Conservation (phyloP, 192 early-diverging fungal species). For the Umbelopsis sp. region DNA sequence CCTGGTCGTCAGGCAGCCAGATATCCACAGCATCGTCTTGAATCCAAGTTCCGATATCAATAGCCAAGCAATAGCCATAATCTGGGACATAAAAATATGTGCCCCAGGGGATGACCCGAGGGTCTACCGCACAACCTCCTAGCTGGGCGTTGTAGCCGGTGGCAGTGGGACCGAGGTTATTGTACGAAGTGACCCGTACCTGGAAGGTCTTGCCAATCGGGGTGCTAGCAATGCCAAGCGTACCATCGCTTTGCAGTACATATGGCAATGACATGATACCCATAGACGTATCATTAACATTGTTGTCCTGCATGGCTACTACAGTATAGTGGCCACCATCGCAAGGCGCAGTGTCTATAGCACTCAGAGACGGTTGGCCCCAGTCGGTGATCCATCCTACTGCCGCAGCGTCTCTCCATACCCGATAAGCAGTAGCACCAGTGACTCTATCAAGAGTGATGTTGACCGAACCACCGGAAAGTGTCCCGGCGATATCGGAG, state of each 20-base stretch:
- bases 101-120: slow-evolving; percentile 13
- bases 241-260: neutral
- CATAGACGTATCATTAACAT: slow-evolving; percentile 11
- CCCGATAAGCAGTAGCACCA: neutral
- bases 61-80: slow-evolving; percentile 8
- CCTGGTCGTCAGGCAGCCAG: slow-evolving; percentile 4
- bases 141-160: slow-evolving; percentile 14
- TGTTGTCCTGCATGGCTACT: slow-evolving; percentile 10
- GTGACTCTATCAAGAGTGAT: neutral
- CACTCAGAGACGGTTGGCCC: slow-evolving; percentile 2
- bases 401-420: slow-evolving; percentile 1
- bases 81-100: slow-evolving; percentile 14
- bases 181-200: neutral
- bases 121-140: slow-evolving; percentile 10
- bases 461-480: slow-evolving; percentile 2
- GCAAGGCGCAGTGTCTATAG: neutral
- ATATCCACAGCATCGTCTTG: slow-evolving; percentile 14
- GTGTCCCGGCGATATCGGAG: neutral
- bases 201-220: neutral
- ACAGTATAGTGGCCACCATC: neutral
- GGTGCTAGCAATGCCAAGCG: neutral
- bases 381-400: slow-evolving; percentile 10
- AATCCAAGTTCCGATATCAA: slow-evolving; percentile 12
- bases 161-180: neutral
- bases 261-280: slow-evolving; percentile 1